Conservation (phyloP, 169 alveolate species). For the Plasmodium vivax region DNA sequence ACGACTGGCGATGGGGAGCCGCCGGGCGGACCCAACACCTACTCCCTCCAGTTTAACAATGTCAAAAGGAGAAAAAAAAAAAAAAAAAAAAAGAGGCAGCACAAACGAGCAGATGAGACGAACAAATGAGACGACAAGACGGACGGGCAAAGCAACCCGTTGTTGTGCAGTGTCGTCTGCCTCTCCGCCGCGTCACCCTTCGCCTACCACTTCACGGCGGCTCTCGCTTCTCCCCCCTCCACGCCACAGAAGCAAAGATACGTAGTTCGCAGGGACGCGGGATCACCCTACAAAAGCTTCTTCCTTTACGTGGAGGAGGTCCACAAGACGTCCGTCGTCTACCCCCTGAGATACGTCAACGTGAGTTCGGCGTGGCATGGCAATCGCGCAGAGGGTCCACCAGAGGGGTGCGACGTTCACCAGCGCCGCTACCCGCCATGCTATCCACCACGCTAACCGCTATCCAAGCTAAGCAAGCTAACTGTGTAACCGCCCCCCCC, state of each 20-base stretch:
- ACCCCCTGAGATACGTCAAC: slow-evolving; percentile 58
- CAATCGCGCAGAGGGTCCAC: background rate
- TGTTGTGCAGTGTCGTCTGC: background rate
- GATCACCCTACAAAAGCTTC: slow-evolving; percentile 44
- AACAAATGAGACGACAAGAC: background rate
- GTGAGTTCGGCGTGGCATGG: background rate
- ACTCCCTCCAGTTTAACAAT: slow-evolving; percentile 55
- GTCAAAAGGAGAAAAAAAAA: slow-evolving; percentile 10
- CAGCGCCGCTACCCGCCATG: background rate
- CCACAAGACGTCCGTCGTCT: slow-evolving; percentile 30
- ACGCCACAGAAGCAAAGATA: slow-evolving; percentile 48
- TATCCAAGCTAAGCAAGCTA: too few species aligned
- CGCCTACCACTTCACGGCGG: background rate
- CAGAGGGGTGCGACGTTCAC: background rate
- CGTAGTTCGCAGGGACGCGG: slow-evolving; percentile 49
- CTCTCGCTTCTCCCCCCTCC: background rate
- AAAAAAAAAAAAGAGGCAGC: background rate
- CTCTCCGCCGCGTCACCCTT: background rate
- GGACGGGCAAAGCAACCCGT: background rate
- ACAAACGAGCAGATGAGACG: too few species aligned
- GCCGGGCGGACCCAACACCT: slow-evolving; percentile 13
- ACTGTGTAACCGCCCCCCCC: background rate
- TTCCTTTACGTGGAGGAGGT: slow-evolving; percentile 59
- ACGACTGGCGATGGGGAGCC: background rate
- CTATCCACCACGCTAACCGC: background rate